Evolutionary conservation across 1,284 basidiomycete species (phyloP).

Genomic region (Taiwanofungus camphoratus): DNA sequence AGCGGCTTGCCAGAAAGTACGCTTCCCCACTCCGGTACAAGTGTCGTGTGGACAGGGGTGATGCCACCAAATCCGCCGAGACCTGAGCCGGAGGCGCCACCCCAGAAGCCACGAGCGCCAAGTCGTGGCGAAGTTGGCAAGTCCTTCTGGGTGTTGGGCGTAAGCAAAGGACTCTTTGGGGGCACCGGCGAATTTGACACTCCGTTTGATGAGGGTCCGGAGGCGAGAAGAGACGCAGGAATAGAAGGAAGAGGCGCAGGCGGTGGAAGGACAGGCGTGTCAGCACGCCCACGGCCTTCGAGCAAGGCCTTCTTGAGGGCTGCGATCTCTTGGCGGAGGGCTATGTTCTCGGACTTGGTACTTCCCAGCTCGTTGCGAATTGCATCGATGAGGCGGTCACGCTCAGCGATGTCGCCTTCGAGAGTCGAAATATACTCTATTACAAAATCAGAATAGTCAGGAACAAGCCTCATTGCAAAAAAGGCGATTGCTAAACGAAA

Average conservation of each 20-base stretch:
- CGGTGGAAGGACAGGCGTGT: conserved; percentile 37
- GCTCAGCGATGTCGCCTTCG: conserved; percentile 90
- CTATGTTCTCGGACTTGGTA: conserved; percentile 77
- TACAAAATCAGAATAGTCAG: neutral
- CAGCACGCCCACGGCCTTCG: conserved; percentile 43
- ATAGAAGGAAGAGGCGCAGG: conserved; percentile 37
- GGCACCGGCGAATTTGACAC: conserved; percentile 23
- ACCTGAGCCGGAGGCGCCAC: conserved; percentile 42
- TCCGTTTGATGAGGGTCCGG: conserved; percentile 17
- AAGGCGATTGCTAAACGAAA: no score
- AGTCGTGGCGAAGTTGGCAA: conserved; percentile 59
- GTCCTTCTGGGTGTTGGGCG: conserved; percentile 82
- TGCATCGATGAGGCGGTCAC: conserved; percentile 85
- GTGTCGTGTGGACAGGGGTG: conserved; percentile 81
- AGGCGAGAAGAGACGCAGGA: conserved; percentile 24
- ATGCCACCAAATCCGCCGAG: conserved; percentile 53
- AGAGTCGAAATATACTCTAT: conserved; percentile 92
- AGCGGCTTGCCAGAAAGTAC: conserved; percentile 31
- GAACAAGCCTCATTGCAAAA: no score
- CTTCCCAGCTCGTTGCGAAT: conserved; percentile 83
- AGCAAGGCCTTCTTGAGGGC: conserved; percentile 78
- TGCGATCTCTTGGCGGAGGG: conserved; percentile 79
- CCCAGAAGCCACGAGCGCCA: conserved; percentile 64
- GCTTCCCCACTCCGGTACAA: conserved; percentile 54
- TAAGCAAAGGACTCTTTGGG: conserved; percentile 38